These are phyloP conservation scores for Saccharomycopsis guyanensis DNA, from an alignment of 805 yeast species.

Conservation along the genomic window DNA sequence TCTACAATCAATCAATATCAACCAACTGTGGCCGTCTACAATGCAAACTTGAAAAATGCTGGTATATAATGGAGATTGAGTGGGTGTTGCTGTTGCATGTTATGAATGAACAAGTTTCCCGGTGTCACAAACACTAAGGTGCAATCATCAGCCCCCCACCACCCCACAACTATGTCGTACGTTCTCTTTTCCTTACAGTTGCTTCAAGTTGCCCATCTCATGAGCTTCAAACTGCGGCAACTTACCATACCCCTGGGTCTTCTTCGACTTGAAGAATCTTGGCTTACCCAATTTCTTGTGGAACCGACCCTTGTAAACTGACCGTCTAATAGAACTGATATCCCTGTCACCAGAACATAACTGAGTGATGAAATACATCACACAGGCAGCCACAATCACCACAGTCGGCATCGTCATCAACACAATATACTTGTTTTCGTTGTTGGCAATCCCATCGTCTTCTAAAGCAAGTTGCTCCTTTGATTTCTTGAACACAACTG, in stretches of 20 bases:
- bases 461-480: conserved; percentile 36
- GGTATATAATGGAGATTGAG: no score
- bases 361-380: conserved; percentile 58
- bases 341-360: conserved; percentile 51
- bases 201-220: conserved; percentile 15
- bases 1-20: no score
- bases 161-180: no score
- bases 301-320: conserved; percentile 28
- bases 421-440: conserved; percentile 53
- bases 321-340: conserved; percentile 35
- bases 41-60: no score
- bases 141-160: no score
- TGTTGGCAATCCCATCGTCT: conserved; percentile 39
- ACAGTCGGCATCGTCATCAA: conserved; percentile 56
- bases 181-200: no score
- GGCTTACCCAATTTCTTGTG: conserved; percentile 36
- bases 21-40: no score
- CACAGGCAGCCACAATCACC: conserved; percentile 50
- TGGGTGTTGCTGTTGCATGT: no score
- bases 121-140: no score
- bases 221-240: conserved; percentile 32
- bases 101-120: no score
- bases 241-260: conserved; percentile 32
- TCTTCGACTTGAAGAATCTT: conserved; percentile 27
- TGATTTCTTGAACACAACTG: conserved; percentile 34